A percentile compares a stretch with the other conserved stretches of the same genome.
Conservation (phyloP, 257 asterid genomes). For the Plantago ovata region DNA sequence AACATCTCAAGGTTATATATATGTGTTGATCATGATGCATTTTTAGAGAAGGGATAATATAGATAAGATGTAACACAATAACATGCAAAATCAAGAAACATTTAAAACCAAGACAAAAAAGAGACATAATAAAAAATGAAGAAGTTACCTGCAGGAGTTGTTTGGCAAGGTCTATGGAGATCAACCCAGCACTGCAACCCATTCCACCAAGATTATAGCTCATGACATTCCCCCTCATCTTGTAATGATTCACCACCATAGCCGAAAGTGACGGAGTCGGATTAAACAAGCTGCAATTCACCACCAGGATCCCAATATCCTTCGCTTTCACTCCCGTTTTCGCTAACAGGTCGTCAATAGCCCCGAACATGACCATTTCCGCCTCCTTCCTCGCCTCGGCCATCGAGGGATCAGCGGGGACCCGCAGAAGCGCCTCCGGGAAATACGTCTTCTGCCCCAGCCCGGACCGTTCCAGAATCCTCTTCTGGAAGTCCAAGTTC, state of each 20-base stretch:
- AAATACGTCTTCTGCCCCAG: constrained; percentile 6
- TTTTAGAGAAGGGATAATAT: too few relatives aligned
- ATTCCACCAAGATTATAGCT: constrained; percentile 6
- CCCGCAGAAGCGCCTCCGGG: neutral
- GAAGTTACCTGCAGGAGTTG: neutral
- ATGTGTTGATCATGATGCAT: too few relatives aligned
- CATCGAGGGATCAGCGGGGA: constrained; percentile 1
- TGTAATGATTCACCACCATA: constrained; percentile 3
- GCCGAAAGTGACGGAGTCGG: constrained; percentile 5
- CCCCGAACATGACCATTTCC: constrained; percentile 4
- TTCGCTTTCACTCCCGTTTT: constrained; percentile 3
- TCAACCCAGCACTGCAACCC: constrained; percentile 5
- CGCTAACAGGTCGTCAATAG: neutral
- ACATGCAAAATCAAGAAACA: neutral
- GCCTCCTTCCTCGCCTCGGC: constrained; percentile 4
- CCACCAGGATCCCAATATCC: constrained; percentile 8
- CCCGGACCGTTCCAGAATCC: constrained; percentile 2
- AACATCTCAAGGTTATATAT: too few relatives aligned
- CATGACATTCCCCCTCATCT: neutral
- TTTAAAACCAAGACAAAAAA: neutral
- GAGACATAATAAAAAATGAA: neutral
- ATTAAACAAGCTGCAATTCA: constrained; percentile 5
- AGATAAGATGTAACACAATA: too few relatives aligned
- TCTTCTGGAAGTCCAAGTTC: constrained; percentile 5
- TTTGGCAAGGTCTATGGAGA: constrained; percentile 9